phyloP scores from a whole-genome alignment of 208 protist species.

The Leishmania guyanensis region DNA sequence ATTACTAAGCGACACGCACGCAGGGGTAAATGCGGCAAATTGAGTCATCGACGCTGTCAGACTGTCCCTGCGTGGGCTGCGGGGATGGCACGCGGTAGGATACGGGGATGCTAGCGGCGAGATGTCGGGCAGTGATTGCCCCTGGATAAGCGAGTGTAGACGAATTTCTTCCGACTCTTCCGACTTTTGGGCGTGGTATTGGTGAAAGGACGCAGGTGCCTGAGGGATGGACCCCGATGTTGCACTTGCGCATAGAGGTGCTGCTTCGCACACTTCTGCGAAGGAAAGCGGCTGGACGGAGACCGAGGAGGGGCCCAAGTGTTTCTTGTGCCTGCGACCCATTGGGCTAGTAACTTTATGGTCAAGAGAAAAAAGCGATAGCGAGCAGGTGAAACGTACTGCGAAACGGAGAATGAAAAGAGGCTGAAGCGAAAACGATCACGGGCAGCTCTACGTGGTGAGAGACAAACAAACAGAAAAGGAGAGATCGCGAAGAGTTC shows the following conservation, averaged over 20 bases:
- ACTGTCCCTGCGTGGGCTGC: background rate
- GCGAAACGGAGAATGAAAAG: background rate
- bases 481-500: background rate
- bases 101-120: background rate
- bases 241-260: background rate
- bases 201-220: background rate
- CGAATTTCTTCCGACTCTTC: background rate
- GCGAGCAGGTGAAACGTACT: no score
- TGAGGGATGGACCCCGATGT: background rate
- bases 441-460: no score
- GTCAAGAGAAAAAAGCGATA: no score
- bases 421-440: background rate
- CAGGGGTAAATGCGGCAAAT: background rate
- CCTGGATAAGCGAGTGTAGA: background rate
- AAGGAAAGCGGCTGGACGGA: background rate
- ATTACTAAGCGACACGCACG: background rate
- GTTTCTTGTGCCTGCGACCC: background rate
- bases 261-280: background rate
- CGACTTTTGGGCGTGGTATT: background rate
- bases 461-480: background rate
- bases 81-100: background rate
- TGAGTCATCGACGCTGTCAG: background rate
- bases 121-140: background rate
- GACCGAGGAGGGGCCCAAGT: background rate
- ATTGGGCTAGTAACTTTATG: background rate